Evolutionary conservation across 352 stramenopile species (phyloP).

Genomic region (Globisporangium middletonii): DNA sequence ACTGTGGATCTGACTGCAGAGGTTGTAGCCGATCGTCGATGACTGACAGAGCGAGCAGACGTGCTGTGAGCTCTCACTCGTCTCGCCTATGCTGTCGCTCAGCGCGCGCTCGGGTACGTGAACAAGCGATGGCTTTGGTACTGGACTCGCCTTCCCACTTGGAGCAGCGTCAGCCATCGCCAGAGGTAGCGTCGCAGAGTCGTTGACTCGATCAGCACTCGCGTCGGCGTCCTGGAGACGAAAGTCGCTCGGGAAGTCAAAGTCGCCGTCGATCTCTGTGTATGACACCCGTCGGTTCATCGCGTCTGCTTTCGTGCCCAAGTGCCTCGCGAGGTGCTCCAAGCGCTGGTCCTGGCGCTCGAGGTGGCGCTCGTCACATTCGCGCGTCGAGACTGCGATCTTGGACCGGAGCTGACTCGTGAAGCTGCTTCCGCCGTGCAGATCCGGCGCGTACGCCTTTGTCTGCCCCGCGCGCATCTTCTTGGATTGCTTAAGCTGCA

Average conservation of each 20-base stretch:
- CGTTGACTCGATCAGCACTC: neutral
- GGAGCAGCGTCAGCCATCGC: too few species aligned
- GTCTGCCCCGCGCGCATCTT: slow-evolving; percentile 59
- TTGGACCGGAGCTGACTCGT: slow-evolving; percentile 44
- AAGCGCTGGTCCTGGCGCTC: slow-evolving; percentile 36
- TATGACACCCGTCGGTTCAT: slow-evolving; percentile 27
- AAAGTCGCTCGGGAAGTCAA: slow-evolving; percentile 10
- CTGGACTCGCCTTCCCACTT: neutral
- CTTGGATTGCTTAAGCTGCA: slow-evolving; percentile 69
- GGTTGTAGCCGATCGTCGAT: slow-evolving; percentile 51
- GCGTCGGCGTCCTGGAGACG: neutral
- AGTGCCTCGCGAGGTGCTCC: slow-evolving; percentile 31
- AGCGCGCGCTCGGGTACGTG: too few species aligned
- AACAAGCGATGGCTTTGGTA: too few species aligned
- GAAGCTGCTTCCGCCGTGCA: slow-evolving; percentile 48
- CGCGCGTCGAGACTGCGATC: slow-evolving; percentile 34
- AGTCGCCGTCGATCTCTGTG: slow-evolving; percentile 1
- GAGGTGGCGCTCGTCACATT: slow-evolving; percentile 38
- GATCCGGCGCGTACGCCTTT: slow-evolving; percentile 30
- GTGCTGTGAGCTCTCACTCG: neutral
- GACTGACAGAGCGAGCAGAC: slow-evolving; percentile 46
- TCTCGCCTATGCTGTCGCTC: neutral
- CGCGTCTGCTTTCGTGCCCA: slow-evolving; percentile 31
- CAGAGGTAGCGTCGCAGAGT: neutral
- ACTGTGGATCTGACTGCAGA: slow-evolving; percentile 52